These are phyloP conservation scores for Ettlia oleoabundans DNA, from an alignment of 139 green algal species.

Conservation along the genomic window DNA sequence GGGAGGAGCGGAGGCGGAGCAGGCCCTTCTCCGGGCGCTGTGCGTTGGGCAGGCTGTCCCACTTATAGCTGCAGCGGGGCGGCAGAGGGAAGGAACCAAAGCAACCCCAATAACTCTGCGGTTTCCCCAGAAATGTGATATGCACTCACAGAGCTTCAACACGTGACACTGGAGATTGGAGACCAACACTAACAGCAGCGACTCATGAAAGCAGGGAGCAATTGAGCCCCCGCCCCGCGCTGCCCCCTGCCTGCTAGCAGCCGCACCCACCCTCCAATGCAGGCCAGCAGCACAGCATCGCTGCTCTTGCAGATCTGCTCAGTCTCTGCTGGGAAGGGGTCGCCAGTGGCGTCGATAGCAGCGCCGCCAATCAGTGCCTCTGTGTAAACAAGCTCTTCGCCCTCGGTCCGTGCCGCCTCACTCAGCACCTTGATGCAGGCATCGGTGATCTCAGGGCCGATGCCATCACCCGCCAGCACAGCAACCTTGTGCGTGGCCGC, in stretches of 20 bases:
- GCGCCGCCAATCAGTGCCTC: constrained; percentile 91
- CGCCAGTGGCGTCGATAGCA: constrained; percentile 92
- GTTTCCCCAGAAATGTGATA: no score
- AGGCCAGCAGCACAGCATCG: constrained; percentile 94
- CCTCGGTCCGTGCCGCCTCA: constrained; percentile 69
- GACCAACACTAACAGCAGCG: no score
- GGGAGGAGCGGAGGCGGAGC: constrained; percentile 84
- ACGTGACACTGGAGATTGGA: no score
- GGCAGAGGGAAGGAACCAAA: no score
- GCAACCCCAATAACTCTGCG: no score
- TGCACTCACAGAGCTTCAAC: no score
- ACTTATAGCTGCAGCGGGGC: constrained; percentile 93
- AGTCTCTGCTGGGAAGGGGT: constrained; percentile 88
- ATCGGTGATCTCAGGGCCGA: constrained; percentile 96
- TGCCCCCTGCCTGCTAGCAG: background rate
- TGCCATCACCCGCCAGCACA: constrained; percentile 95
- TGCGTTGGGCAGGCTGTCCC: constrained; percentile 87
- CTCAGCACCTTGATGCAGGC: constrained; percentile 83
- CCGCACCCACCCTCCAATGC: constrained; percentile 79
- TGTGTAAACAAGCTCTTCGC: constrained; percentile 83
- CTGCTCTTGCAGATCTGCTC: constrained; percentile 81
- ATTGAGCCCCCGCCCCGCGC: no score
- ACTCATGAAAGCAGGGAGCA: no score
- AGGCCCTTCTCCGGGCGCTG: constrained; percentile 93
- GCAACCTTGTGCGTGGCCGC: constrained; percentile 75